Evolutionary conservation across 768 basidiomycete species (phyloP), one percentile per base, ranked within the genome.

Genomic region (Mycena haematopus): DNA sequence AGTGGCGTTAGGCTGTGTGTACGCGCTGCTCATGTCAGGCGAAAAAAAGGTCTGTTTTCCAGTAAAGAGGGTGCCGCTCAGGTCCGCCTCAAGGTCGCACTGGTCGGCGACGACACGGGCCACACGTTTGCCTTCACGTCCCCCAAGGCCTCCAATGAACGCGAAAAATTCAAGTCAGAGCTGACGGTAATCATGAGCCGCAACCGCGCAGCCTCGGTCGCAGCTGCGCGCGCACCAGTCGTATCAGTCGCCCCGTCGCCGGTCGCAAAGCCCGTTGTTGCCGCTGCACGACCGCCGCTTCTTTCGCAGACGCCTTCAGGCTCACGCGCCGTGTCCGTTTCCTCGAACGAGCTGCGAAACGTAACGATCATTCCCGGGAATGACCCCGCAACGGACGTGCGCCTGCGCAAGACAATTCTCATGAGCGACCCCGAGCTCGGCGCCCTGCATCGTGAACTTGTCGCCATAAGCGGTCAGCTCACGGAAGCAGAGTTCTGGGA

Each of bases 401-500:
- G 85, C 44, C 76, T 95, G 24, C 82, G 92, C 52, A 93, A 92
- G 74, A 86, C 86, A 58, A 91, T 97, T 1, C 81, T 98, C 25
- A 72, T 92, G 70, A 85, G 85, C 72, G 89, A 90, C 65, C 85
- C 90, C 1, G 92, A 93, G 60, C 81, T 98, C 57, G 88, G 87
- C 21, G 74, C 85, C 13, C 79, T 99, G 46, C 96, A 99, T 74
- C 86, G 88, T 40, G 93, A 96, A 52, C 85, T 99, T 62, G 97
- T 99, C 49, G 66, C 62, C 17, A 86, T 93, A 75, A 81, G 80
- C 29, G 87, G 89, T 11, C 89, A 92, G 65, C 91, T 99, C 31
- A 90, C 90, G 1, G 96, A 99, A 75, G 84, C 86, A 0, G 97
- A 99, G 68, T 99, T 99, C 74, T 99, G 97, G 97, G 95, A 95